A percentile compares a stretch with the other conserved stretches of the same genome.
phyloP scores from a whole-genome alignment of 371 early-diverging fungal species.

The Mortierella sp. region DNA sequence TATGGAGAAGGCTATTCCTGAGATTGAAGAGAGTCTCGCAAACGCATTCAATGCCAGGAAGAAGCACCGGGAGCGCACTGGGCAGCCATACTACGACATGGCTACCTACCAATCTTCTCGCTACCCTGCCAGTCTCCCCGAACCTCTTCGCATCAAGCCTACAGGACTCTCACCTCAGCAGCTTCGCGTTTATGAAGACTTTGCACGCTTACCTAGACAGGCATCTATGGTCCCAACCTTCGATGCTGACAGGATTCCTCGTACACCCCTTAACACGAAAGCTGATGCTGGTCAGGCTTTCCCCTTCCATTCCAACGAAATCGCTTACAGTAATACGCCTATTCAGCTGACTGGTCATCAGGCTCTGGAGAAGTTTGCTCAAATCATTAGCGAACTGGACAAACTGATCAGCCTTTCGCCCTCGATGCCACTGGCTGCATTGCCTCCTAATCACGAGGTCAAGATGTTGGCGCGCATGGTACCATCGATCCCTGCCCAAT shows the following conservation, averaged over 20 bases:
- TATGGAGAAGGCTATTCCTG: slow-evolving; percentile 88
- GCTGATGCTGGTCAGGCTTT: slow-evolving; percentile 57
- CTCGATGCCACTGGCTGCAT: slow-evolving; percentile 67
- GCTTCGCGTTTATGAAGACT: slow-evolving; percentile 83
- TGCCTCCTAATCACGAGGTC: slow-evolving; percentile 87
- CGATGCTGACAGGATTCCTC: slow-evolving; percentile 41
- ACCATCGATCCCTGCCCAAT: slow-evolving; percentile 70
- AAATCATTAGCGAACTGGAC: slow-evolving; percentile 82
- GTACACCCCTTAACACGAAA: slow-evolving; percentile 54
- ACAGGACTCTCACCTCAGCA: slow-evolving; percentile 84
- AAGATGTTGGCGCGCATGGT: slow-evolving; percentile 80
- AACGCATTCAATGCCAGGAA: slow-evolving; percentile 78
- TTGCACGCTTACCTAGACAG: slow-evolving; percentile 44
- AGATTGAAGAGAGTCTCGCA: slow-evolving; percentile 86
- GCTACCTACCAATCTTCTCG: slow-evolving; percentile 75
- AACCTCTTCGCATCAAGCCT: slow-evolving; percentile 83
- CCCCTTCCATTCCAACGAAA: slow-evolving; percentile 54
- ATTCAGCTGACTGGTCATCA: slow-evolving; percentile 65
- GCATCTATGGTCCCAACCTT: slow-evolving; percentile 38
- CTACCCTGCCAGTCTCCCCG: slow-evolving; percentile 89
- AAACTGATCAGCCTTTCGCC: slow-evolving; percentile 70
- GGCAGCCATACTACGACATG: slow-evolving; percentile 92
- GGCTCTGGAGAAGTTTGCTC: slow-evolving; percentile 75
- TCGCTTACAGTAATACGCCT: slow-evolving; percentile 49
- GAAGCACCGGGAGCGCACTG: slow-evolving; percentile 90